These are phyloP conservation scores for Colletotrichum musicola DNA, from an alignment of 2,329 filamentous ascomycete genomes.

Conservation along the genomic window DNA sequence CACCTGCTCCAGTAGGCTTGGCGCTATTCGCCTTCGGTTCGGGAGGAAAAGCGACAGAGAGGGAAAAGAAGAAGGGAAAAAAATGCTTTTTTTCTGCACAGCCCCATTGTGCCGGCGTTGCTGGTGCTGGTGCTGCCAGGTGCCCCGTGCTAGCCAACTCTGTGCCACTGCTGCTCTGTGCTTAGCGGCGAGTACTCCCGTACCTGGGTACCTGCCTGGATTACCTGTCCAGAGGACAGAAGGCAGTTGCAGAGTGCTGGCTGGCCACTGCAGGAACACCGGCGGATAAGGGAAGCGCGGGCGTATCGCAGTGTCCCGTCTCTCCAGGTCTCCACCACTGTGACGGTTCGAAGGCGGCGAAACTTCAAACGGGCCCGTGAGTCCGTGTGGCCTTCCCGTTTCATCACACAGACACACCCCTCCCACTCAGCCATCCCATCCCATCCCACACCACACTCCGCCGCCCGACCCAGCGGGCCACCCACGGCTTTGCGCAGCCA, in stretches of 20 bases:
- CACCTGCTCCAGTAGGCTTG: not conserved
- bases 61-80: not conserved
- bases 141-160: constrained; percentile 12
- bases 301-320: constrained; percentile 17
- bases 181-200: not conserved
- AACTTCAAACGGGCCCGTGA: constrained; percentile 38
- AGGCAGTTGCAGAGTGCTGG: not conserved
- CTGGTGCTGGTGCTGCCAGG: constrained; percentile 8
- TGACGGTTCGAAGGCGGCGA: constrained; percentile 32
- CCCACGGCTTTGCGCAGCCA: constrained; percentile 25
- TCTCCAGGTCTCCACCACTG: constrained; percentile 20
- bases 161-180: constrained; percentile 23
- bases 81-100: constrained; percentile 30
- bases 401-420: constrained; percentile 37
- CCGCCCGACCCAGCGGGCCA: constrained; percentile 22
- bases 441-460: too few species aligned
- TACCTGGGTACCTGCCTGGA: too few species aligned
- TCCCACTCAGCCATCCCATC: constrained; percentile 30
- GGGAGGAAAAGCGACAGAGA: not conserved
- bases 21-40: too few species aligned
- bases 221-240: too few species aligned
- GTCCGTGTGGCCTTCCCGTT: constrained; percentile 39
- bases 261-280: not conserved
- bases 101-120: constrained; percentile 22
- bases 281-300: constrained; percentile 11